Base-by-base conservation (phyloP, 2,329 filamentous ascomycete species). In the Claviceps pazoutovae region DNA sequence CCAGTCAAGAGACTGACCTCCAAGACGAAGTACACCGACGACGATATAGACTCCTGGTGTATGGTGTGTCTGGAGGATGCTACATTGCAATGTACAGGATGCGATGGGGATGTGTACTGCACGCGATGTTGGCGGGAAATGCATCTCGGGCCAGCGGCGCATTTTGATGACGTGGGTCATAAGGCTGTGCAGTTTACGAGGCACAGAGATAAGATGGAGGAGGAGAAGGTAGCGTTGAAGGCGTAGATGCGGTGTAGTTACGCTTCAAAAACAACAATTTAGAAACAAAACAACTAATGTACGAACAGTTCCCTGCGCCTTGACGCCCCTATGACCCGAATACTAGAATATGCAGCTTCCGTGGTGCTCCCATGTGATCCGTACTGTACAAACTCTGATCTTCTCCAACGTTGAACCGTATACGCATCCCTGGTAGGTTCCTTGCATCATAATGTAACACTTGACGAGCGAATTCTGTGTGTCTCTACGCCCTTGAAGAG, bases 1-100 rank as follows among this genome's bases (percentile, higher is more conserved):
- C 64, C 66, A 2, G 58, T 65, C 16, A 67, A 65, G n/a, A 64
- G 68, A 4, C 62, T 74, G 5, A 62, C 62, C 16, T 67, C 64
- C 50, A 65, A 62, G 43, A 67, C 63, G 2, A 70, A 68, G 47
- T 80, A 75, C 61, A 79, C 82, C 0, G 83, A 90, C 58, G 82
- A 84, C 37, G 86, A 91, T 59, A 74, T 83, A 55, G 80, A 83
- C 43, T 79, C 75, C 1, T 94, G 87, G 86, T 94, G 88, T 64
- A 78, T 83, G 36, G 88, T 93, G 9, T 95, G 88, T 62, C 80
- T 84, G 46, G 86, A 88, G 53, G 85, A 93, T 61, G 87, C 84
- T 0, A 81, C 80, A 3, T 68, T 93, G 30, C 74, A 75, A 53
- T 95, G 88, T 62, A 62, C 82, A 0, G 86, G 83, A 3, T 95